Conservation (phyloP, 805 yeast genomes). For the Pichia exigua region DNA sequence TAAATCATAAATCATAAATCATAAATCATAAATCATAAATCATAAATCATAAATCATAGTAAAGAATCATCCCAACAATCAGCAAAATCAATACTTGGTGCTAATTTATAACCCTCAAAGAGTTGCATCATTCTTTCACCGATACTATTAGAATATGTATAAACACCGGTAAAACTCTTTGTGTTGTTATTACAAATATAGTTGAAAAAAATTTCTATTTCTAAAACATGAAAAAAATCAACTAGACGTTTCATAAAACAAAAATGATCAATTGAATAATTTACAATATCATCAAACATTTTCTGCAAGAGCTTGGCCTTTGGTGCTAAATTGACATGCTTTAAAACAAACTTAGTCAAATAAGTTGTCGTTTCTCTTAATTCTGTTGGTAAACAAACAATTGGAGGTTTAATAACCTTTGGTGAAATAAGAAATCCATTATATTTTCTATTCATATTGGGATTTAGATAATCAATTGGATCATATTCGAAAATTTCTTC, state of each 20-base stretch:
- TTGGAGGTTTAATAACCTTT: not conserved
- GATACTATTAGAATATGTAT: not conserved
- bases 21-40: too few species aligned
- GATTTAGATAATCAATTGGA: not conserved
- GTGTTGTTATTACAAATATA: not conserved
- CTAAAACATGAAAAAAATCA: not conserved
- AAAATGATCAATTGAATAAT: not conserved
- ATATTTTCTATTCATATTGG: not conserved
- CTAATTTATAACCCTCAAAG: too few species aligned
- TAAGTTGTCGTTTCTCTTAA: not conserved
- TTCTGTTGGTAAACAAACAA: not conserved
- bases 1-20: too few species aligned
- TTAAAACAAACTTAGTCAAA: not conserved
- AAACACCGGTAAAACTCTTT: not conserved
- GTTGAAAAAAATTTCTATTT: not conserved
- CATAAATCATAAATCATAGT: not conserved
- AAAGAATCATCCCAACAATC: not conserved
- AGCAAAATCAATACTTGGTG: not conserved
- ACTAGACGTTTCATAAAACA: not conserved
- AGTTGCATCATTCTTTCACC: not conserved
- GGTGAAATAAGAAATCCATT: not conserved
- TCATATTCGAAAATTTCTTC: not conserved
- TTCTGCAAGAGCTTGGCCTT: not conserved
- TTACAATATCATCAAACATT: not conserved
- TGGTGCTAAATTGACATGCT: not conserved